Conservation (phyloP, 108 stramenopile species). For the Discostella stelligeroides region DNA sequence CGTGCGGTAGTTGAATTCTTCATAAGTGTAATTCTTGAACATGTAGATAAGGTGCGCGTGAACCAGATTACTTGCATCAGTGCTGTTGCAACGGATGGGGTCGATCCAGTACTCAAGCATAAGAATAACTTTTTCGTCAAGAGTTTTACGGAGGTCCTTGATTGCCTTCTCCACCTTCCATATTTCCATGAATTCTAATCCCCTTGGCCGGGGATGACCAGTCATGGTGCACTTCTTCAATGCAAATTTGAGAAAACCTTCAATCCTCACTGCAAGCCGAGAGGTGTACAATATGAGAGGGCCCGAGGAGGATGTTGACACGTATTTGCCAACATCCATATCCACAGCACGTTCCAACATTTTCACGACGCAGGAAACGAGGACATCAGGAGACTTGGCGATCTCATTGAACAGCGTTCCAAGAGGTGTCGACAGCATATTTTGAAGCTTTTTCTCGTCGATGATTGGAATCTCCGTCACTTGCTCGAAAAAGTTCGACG, state of each 20-base stretch:
- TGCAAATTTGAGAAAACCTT: conserved; percentile 91
- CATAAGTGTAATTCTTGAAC: conserved; percentile 94
- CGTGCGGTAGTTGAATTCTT: conserved; percentile 90
- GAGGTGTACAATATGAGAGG: conserved; percentile 95
- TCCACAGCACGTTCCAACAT: conserved; percentile 93
- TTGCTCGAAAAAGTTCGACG: conserved; percentile 74
- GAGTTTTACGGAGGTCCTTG: conserved; percentile 77
- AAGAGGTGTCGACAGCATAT: conserved; percentile 85
- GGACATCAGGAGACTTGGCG: conserved; percentile 88
- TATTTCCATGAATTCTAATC: conserved; percentile 83
- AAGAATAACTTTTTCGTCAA: conserved; percentile 89
- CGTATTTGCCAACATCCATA: conserved; percentile 93
- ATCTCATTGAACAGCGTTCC: conserved; percentile 96
- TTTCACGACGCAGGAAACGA: conserved; percentile 83
- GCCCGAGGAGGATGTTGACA: conserved; percentile 77
- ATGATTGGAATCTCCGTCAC: conserved; percentile 83
- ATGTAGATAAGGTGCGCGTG: conserved; percentile 97
- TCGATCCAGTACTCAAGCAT: conserved; percentile 98
- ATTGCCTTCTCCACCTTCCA: conserved; percentile 74
- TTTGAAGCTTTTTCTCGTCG: conserved; percentile 73
- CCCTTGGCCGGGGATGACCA: conserved; percentile 81
- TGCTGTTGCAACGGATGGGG: conserved; percentile 79
- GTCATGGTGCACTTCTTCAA: conserved; percentile 74
- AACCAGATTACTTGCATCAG: conserved; percentile 86
- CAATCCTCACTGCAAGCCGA: conserved; percentile 94